Evolutionary conservation across 2,329 filamentous ascomycete species (phyloP).

Genomic region (Neofusicoccum cordaticola): DNA sequence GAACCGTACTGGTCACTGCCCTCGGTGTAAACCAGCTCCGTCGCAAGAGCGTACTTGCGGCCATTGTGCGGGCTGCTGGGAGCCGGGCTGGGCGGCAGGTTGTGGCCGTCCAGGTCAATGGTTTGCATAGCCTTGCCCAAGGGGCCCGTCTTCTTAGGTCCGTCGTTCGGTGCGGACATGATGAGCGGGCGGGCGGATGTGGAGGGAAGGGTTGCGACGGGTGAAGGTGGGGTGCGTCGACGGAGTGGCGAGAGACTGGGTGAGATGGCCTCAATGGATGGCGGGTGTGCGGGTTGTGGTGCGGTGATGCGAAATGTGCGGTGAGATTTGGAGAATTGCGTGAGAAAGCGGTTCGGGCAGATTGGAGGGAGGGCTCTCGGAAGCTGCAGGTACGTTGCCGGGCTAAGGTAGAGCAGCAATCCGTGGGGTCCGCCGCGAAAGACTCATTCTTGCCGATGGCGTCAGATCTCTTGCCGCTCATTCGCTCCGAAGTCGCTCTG

Average conservation of each 20-base stretch:
- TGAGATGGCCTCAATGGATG: neutral
- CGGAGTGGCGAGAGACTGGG: neutral
- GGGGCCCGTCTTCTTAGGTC: slow-evolving; percentile 13
- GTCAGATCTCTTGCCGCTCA: slow-evolving; percentile 10
- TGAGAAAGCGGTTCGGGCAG: neutral
- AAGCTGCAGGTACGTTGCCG: slow-evolving; percentile 14
- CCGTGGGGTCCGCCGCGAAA: slow-evolving; percentile 12
- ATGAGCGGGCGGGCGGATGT: neutral
- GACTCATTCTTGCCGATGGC: slow-evolving; percentile 16
- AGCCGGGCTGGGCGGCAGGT: slow-evolving; percentile 65
- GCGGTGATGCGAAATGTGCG: neutral
- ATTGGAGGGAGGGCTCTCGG: slow-evolving; percentile 5
- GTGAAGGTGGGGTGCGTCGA: neutral
- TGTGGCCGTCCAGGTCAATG: slow-evolving; percentile 38
- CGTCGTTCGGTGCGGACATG: slow-evolving; percentile 13
- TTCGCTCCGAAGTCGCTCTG: slow-evolving; percentile 17
- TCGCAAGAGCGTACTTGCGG: slow-evolving; percentile 87
- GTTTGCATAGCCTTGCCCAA: slow-evolving; percentile 41
- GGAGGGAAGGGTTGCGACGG: neutral
- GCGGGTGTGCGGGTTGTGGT: neutral
- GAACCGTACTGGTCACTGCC: slow-evolving; percentile 95
- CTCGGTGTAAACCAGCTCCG: slow-evolving; percentile 94
- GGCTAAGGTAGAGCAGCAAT: slow-evolving; percentile 9
- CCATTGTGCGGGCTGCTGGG: slow-evolving; percentile 86
- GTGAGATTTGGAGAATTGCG: neutral